Percentiles rank a stretch among this genome's conserved stretches.
phyloP scores from a whole-genome alignment of 169 alveolate genomes.

The Plasmodium vivax region DNA sequence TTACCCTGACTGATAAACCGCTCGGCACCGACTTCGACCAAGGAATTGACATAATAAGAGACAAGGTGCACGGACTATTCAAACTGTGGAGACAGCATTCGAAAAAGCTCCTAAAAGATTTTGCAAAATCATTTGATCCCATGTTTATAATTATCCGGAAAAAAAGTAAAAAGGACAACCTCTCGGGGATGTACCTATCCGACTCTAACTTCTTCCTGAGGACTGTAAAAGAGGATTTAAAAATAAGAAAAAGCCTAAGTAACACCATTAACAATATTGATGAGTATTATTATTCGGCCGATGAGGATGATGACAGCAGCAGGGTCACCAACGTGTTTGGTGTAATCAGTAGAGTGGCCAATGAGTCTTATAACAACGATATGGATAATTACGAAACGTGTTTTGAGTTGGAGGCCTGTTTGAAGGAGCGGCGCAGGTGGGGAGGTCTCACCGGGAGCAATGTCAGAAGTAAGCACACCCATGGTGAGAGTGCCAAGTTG shows the following conservation, averaged over 20 bases:
- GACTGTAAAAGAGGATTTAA: conserved; percentile 21
- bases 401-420: conserved; percentile 53
- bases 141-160: conserved; percentile 60
- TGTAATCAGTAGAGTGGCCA: conserved; percentile 23
- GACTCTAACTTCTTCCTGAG: conserved; percentile 41
- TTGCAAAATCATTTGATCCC: conserved; percentile 75
- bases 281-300: conserved; percentile 70
- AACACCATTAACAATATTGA: conserved; percentile 43
- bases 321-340: background rate
- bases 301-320: conserved; percentile 31
- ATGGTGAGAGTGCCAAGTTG: background rate
- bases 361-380: conserved; percentile 16
- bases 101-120: conserved; percentile 72
- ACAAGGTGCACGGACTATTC: conserved; percentile 74
- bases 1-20: conserved; percentile 89
- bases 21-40: conserved; percentile 82
- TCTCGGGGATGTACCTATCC: conserved; percentile 32
- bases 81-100: conserved; percentile 78
- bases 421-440: conserved; percentile 21
- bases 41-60: conserved; percentile 79
- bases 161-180: conserved; percentile 31
- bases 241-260: conserved; percentile 33
- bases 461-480: background rate
- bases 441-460: background rate
- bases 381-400: conserved; percentile 69